Conservation (phyloP, 108 stramenopile species). For the Cyclostephanos tholiformis region DNA sequence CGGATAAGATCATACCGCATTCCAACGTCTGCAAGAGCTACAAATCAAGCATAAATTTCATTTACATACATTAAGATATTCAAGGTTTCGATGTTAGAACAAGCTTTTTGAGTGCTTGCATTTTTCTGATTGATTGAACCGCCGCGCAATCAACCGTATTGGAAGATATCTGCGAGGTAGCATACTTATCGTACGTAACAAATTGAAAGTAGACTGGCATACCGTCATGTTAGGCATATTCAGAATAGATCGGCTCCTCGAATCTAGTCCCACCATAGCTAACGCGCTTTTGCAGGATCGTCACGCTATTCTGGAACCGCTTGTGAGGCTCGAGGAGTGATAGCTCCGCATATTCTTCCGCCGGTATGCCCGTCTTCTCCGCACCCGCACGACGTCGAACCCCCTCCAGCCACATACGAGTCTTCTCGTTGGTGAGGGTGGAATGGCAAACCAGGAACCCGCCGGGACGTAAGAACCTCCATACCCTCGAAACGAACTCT, state of each 20-base stretch:
- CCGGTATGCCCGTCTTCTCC: constrained; percentile 65
- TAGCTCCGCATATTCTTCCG: constrained; percentile 61
- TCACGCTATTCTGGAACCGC: constrained; percentile 72
- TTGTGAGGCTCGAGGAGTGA: constrained; percentile 83
- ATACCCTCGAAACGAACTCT: constrained; percentile 62
- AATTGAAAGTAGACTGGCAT: too few species aligned
- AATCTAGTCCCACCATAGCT: constrained; percentile 27
- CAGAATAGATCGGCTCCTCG: constrained; percentile 71
- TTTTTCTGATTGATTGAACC: too few species aligned
- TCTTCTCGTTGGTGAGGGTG: constrained; percentile 75
- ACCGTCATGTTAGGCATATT: constrained; percentile 58
- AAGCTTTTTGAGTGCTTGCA: too few species aligned
- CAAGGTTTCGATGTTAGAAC: too few species aligned
- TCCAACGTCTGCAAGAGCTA: too few species aligned
- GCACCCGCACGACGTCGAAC: constrained; percentile 37
- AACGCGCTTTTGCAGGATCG: constrained; percentile 73
- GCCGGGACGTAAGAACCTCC: constrained; percentile 71
- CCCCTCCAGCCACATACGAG: constrained; percentile 74
- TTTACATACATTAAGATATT: too few species aligned
- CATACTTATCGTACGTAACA: too few species aligned
- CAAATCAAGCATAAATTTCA: too few species aligned
- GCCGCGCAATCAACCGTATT: too few species aligned
- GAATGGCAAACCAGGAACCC: constrained; percentile 81
- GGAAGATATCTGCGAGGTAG: too few species aligned
- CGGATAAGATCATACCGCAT: too few species aligned